phyloP scores from a whole-genome alignment of 2,329 filamentous ascomycete genomes.

The Epichloe coenophiala region DNA sequence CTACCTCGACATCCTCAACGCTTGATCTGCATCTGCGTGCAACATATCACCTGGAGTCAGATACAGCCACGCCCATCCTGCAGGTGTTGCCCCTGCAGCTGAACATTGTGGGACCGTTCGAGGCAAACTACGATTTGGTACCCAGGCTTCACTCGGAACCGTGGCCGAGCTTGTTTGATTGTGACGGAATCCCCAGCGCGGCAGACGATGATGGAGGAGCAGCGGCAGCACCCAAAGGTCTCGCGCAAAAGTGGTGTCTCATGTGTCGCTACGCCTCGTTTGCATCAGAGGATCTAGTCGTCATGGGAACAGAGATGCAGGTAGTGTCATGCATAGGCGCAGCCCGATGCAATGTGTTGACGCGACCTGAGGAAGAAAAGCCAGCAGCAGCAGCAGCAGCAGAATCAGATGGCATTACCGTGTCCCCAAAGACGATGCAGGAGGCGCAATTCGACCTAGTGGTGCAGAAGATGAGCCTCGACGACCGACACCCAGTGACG shows the following conservation, averaged over 20 bases:
- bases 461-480: constrained; percentile 63
- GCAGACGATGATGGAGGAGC: constrained; percentile 13
- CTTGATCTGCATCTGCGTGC: constrained; percentile 61
- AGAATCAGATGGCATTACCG: constrained; percentile 27
- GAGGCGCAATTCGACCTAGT: constrained; percentile 62
- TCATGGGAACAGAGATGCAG: constrained; percentile 49
- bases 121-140: constrained; percentile 78
- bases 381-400: constrained; percentile 10
- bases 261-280: constrained; percentile 64
- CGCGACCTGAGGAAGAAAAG: constrained; percentile 18
- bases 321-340: constrained; percentile 48
- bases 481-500: constrained; percentile 64
- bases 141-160: constrained; percentile 63
- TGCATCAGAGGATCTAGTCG: constrained; percentile 53
- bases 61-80: constrained; percentile 66
- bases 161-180: constrained; percentile 81
- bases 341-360: constrained; percentile 40
- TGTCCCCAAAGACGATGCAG: constrained; percentile 54
- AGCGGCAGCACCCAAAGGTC: constrained; percentile 33
- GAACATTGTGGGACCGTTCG: constrained; percentile 69
- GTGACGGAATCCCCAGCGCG: constrained; percentile 31
- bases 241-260: constrained; percentile 72
- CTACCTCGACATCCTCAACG: constrained; percentile 34
- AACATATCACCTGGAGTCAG: constrained; percentile 65
- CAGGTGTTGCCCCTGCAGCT: constrained; percentile 59